Evolutionary conservation across 2,329 filamentous ascomycete genomes (phyloP), one percentile per base, ranked within the genome.

Genomic region (Cytospora schulzeri): DNA sequence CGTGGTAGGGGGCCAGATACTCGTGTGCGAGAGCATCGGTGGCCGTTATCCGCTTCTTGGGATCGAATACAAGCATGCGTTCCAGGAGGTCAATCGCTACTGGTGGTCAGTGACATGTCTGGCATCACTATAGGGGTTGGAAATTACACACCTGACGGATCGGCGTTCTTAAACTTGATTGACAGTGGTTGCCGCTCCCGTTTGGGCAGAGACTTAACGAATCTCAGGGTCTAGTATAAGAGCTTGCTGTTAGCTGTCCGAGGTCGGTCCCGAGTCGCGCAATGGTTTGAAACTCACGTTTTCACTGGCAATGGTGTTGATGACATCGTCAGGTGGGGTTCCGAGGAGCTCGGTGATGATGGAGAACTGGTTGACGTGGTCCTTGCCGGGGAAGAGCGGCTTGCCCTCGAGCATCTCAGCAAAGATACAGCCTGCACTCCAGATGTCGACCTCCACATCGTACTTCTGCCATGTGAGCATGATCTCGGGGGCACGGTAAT

Each of bases 391-490:
- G 84, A 99, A 99, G 26, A 99, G 82, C 35, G 95, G 95, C 81
- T 98, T 98, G 75, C 95, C 95, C 80, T 97, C 94, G 66, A 99
- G 85, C 95, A 99, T 99, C 81, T 99, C 95, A 51, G 95, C 95
- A 72, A 99, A 98, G 76, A 99, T 99, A 80, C 95, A 99, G 67
- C 95, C 95, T 22, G 94, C 94, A 76, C 95, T 98, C 95, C 95
- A 99, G 76, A 99, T 97, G 76, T 99, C 95, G 65, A 99, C 95
- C 81, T 98, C 95, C 56, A 98, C 89, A 72, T 99, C 95, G 80
- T 99, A 99, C 82, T 99, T 99, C 83, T 99, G 95, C 95, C 95
- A 99, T 69, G 95, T 98, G 76, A 99, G 92, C 95, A 99, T 99
- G 76, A 99, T 99, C 79, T 99, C 95, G 22, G 95, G 95, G 11